Conservation (phyloP, 2,329 filamentous ascomycete genomes). For the Tolypocladium tropicale region DNA sequence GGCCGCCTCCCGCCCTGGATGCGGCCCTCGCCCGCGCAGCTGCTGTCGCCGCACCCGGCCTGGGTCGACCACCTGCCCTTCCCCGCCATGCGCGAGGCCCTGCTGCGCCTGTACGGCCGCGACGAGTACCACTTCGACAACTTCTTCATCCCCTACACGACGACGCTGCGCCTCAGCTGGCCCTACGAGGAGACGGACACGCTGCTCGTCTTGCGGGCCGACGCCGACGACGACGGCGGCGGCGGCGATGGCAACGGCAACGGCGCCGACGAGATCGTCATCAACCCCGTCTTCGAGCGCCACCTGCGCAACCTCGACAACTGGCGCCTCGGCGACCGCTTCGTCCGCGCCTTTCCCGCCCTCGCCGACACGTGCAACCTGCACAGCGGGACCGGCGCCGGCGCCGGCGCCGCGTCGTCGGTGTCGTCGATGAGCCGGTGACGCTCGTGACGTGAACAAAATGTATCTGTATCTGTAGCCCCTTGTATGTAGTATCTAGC, state of each 20-base stretch:
- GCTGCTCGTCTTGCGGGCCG: slow-evolving; percentile 45
- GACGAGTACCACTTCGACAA: slow-evolving; percentile 58
- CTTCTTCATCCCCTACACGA: slow-evolving; percentile 76
- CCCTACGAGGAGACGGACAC: slow-evolving; percentile 66
- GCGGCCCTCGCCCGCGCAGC: slow-evolving; percentile 54
- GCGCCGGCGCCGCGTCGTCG: neutral
- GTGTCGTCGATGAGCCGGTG: neutral
- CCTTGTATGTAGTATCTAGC: neutral
- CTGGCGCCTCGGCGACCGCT: slow-evolving; percentile 67
- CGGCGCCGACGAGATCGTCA: slow-evolving; percentile 50
- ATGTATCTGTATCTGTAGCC: no score
- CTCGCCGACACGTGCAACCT: slow-evolving; percentile 20
- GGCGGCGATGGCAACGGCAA: no score
- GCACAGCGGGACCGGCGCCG: neutral
- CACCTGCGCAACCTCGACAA: slow-evolving; percentile 68
- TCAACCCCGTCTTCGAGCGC: slow-evolving; percentile 79
- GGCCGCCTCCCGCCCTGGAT: slow-evolving; percentile 66
- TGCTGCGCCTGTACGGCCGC: slow-evolving; percentile 40
- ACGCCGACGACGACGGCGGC: slow-evolving; percentile 14
- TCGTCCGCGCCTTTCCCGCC: slow-evolving; percentile 53
- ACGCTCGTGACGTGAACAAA: no score
- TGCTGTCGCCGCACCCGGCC: slow-evolving; percentile 57
- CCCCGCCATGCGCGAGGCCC: slow-evolving; percentile 61
- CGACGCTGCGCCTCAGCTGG: slow-evolving; percentile 72
- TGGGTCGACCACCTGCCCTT: slow-evolving; percentile 82